Evolutionary conservation across 2,329 filamentous ascomycete species (phyloP).

Genomic region (Diaporthe longicolla): DNA sequence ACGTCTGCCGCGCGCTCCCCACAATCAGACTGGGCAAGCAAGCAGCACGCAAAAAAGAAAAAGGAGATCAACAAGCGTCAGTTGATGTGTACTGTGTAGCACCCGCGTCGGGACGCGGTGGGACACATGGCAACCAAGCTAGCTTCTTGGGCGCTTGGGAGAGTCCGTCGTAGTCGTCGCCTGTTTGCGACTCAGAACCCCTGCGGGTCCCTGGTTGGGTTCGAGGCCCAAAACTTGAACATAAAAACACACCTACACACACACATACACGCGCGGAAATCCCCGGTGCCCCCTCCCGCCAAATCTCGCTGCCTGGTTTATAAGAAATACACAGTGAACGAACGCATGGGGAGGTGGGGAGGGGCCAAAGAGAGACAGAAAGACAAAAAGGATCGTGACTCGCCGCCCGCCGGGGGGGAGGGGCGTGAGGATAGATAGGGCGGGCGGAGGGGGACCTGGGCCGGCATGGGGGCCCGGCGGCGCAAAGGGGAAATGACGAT

Average conservation of each 20-base stretch:
- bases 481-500: conserved; percentile 25
- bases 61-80: background rate
- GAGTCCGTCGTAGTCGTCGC: background rate
- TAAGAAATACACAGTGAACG: background rate
- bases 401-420: background rate
- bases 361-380: background rate
- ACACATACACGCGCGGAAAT: conserved; percentile 2
- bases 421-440: conserved; percentile 22
- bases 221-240: background rate
- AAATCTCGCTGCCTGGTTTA: conserved; percentile 24
- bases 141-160: background rate
- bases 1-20: background rate
- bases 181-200: background rate
- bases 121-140: background rate
- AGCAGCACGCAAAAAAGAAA: background rate
- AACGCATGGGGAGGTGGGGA: background rate
- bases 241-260: background rate
- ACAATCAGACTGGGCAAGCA: background rate
- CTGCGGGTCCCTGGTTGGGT: background rate
- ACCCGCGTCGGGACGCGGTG: conserved; percentile 7
- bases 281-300: background rate
- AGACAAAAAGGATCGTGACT: conserved; percentile 24
- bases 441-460: background rate
- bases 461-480: background rate
- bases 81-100: background rate